phyloP scores from a whole-genome alignment of 2,329 filamentous ascomycete species.

The Cadophora malorum region DNA sequence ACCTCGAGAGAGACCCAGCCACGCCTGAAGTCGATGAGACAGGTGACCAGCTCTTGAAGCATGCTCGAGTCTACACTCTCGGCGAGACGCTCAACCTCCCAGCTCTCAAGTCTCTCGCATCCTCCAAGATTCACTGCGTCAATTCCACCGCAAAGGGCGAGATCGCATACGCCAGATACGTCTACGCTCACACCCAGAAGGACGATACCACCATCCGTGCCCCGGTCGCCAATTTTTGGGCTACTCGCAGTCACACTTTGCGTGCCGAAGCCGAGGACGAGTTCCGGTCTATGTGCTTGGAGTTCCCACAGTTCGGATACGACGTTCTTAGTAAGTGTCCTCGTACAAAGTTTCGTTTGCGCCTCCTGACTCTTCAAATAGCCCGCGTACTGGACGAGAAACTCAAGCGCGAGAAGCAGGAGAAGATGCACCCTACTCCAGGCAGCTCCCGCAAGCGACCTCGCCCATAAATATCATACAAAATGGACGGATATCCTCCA shows the following conservation, averaged over 20 bases:
- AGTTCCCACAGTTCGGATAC: constrained; percentile 91
- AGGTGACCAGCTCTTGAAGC: constrained; percentile 85
- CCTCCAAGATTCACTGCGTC: constrained; percentile 90
- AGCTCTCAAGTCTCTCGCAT: constrained; percentile 76
- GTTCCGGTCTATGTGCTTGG: constrained; percentile 84
- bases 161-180: constrained; percentile 89
- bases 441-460: constrained; percentile 63
- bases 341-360: background rate
- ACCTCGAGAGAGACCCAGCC: constrained; percentile 72
- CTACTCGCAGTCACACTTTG: constrained; percentile 77
- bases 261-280: constrained; percentile 86
- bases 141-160: constrained; percentile 88
- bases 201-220: constrained; percentile 78
- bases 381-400: constrained; percentile 70
- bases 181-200: constrained; percentile 76
- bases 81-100: constrained; percentile 77
- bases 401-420: constrained; percentile 66
- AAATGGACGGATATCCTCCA: background rate
- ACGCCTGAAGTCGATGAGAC: constrained; percentile 73
- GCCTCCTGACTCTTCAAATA: constrained; percentile 44
- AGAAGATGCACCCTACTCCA: constrained; percentile 55
- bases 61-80: constrained; percentile 88
- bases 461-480: constrained; percentile 43
- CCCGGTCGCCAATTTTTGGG: constrained; percentile 92
- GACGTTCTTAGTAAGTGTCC: constrained; percentile 77